These are phyloP conservation scores for Begonia loranthoides DNA, from an alignment of 306 rosid species.

Conservation along the genomic window DNA sequence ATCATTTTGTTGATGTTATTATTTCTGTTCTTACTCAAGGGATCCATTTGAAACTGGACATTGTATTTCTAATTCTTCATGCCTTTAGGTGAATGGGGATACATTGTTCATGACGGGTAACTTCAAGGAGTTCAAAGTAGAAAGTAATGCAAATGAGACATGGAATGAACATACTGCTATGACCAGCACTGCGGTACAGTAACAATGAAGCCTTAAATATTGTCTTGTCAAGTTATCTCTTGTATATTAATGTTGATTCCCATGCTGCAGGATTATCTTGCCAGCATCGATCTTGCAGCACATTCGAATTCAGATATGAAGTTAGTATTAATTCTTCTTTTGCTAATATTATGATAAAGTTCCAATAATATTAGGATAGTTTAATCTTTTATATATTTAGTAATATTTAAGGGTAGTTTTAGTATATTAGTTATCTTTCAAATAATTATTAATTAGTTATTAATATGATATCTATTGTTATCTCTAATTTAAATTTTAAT, in stretches of 20 bases:
- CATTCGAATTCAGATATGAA: constrained; percentile 62
- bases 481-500: too few species aligned
- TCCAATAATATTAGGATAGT: too few species aligned
- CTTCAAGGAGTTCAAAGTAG: constrained; percentile 86
- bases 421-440: not conserved
- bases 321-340: constrained; percentile 20
- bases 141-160: constrained; percentile 38
- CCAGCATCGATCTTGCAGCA: constrained; percentile 64
- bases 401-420: too few species aligned
- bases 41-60: not conserved
- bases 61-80: not conserved
- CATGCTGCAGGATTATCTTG: constrained; percentile 77
- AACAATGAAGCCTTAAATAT: not conserved
- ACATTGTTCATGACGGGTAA: constrained; percentile 82
- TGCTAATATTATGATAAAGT: too few species aligned
- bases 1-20: too few species aligned
- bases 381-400: too few species aligned
- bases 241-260: constrained; percentile 11
- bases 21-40: too few species aligned
- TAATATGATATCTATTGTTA: too few species aligned
- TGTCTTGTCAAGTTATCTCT: not conserved
- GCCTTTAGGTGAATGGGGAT: constrained; percentile 85
- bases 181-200: constrained; percentile 79
- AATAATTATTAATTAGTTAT: not conserved
- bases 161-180: constrained; percentile 81